phyloP scores from a whole-genome alignment of 306 rosid species.

The Castanopsis chinensis region DNA sequence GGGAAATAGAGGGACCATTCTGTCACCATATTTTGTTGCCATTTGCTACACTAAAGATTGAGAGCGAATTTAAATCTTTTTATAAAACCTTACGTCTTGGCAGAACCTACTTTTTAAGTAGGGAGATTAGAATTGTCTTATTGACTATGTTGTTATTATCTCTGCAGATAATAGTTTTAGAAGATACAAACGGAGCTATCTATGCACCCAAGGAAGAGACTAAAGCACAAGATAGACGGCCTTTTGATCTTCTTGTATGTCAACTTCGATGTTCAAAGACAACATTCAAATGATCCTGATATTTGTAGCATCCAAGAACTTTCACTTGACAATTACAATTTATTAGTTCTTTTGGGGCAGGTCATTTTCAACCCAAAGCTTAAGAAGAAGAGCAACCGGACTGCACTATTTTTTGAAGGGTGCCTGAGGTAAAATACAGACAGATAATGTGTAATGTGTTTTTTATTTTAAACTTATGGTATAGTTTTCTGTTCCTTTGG shows the following conservation, averaged over 20 bases:
- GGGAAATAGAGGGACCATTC: background rate
- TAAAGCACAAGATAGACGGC: slow-evolving; percentile 74
- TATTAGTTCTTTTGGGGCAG: slow-evolving; percentile 60
- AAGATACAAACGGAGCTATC: slow-evolving; percentile 75
- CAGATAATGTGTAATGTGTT: background rate
- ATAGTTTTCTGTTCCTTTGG: slow-evolving; percentile 5
- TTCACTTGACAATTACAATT: slow-evolving; percentile 31
- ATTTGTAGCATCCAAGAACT: slow-evolving; percentile 14
- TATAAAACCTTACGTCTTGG: background rate
- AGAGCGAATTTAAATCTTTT: background rate
- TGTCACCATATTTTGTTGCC: background rate
- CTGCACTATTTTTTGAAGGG: slow-evolving; percentile 89
- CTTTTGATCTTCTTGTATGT: slow-evolving; percentile 94
- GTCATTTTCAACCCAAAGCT: slow-evolving; percentile 80
- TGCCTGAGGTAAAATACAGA: slow-evolving; percentile 70
- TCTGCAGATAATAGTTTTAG: slow-evolving; percentile 84
- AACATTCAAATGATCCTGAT: slow-evolving; percentile 10
- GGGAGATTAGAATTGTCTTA: background rate
- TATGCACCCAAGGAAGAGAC: slow-evolving; percentile 70
- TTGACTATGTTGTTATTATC: slow-evolving; percentile 2
- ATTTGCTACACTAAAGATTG: background rate
- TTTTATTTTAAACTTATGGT: background rate
- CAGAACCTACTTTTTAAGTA: background rate
- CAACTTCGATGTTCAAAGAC: slow-evolving; percentile 5
- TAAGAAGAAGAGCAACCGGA: slow-evolving; percentile 66